phyloP scores from a whole-genome alignment of 345 rosid genomes.

The Garcia nutans region DNA sequence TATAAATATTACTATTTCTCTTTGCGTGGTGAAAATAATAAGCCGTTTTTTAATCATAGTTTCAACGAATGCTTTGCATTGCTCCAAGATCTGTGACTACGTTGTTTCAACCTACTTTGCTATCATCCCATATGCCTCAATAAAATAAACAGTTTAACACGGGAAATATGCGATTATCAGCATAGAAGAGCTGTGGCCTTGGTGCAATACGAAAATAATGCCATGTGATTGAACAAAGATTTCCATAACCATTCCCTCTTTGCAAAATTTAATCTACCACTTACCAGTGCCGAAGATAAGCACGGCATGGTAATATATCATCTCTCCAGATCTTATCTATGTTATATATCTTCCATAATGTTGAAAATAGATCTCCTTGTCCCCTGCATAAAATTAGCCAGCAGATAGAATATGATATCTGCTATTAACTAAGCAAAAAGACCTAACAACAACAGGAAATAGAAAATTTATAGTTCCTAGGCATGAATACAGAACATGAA shows the following conservation, averaged over 20 bases:
- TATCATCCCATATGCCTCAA: background rate
- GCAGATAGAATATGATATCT: background rate
- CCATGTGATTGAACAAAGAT: background rate
- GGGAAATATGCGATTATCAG: background rate
- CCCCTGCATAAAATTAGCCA: slow-evolving; percentile 46
- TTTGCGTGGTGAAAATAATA: background rate
- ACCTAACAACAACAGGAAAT: background rate
- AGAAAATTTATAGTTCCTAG: background rate
- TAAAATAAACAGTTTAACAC: background rate
- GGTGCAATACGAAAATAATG: background rate
- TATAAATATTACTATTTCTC: background rate
- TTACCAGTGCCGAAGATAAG: slow-evolving; percentile 90
- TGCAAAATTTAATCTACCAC: slow-evolving; percentile 1
- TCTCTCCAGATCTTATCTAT: slow-evolving; percentile 84
- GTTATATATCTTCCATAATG: slow-evolving; percentile 64
- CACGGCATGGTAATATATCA: slow-evolving; percentile 84
- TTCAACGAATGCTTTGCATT: background rate
- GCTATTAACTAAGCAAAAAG: background rate
- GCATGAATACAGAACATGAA: background rate
- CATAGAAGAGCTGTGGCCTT: background rate
- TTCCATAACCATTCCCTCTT: background rate
- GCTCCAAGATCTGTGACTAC: background rate
- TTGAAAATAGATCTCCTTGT: slow-evolving; percentile 65
- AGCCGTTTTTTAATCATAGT: background rate
- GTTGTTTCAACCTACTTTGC: background rate